Evolutionary conservation across 257 asterid genomes (phyloP), one percentile per base, ranked within the genome.

Genomic region (Nicotiana tomentosiformis): DNA sequence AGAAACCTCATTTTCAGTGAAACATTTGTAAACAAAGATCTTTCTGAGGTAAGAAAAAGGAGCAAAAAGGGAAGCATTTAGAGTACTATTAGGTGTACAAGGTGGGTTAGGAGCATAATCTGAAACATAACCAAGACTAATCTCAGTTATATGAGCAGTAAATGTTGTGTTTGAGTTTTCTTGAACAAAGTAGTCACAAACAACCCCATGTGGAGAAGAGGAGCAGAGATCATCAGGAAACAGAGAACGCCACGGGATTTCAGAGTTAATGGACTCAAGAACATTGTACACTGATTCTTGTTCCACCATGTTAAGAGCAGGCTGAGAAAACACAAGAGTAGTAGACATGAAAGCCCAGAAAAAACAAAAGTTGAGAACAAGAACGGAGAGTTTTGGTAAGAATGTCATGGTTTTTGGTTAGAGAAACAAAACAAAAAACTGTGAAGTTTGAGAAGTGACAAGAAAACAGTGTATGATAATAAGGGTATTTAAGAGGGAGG

Each of bases 181-280:
- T 26, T 51, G 89, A 10, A 12, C 26, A 83, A 91, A 91, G 85
- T 89, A 90, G 78, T 92, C 95, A 85, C 98, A 95, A 10, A 91
- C 92, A 83, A 95, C 88, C 80, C 99, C 99, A 89, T 95, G 99
- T 1, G 99, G 98, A 23, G 95, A 93, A 67, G 97, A 85, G 69
- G 86, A 10, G 91, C 99, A 93, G n/a, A 95, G 82, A 17, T 95
- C 99, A 35, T 92, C 99, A 37, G 98, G 93, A 58, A 89, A 95
- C 12, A 91, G 87, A 0, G 90, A 67, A 20, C 98, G 91, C 99
- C 99, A 93, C 1, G 90, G 85, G 10, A 88, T 68, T 6, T 65
- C 97, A 6, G 97, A 82, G 92, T 87, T 93, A 26, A 95, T 37
- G 56, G 94, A 85, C 29, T 91, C 93, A 12, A 95, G 91, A 30